A percentile compares a stretch with the other conserved stretches of the same genome.
Conservation (phyloP, 306 rosid species). For the Clitoria ternatea region DNA sequence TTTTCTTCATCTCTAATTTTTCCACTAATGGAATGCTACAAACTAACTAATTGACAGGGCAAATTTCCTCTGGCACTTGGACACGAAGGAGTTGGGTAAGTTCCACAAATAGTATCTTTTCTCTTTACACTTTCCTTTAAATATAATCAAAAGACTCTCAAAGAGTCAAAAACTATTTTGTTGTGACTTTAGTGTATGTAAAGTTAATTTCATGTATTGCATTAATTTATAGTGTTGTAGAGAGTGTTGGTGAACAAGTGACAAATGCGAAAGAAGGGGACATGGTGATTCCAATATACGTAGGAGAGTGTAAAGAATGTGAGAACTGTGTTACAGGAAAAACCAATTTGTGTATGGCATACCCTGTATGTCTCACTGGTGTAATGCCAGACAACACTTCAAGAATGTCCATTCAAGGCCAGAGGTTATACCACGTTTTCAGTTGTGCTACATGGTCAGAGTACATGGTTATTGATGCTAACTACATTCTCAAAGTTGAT, state of each 20-base stretch:
- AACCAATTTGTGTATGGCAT: constrained; percentile 22
- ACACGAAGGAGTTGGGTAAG: constrained; percentile 63
- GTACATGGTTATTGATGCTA: constrained; percentile 25
- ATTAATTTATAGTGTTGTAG: constrained; percentile 17
- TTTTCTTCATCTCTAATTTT: too few species aligned
- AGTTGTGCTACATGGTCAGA: constrained; percentile 34
- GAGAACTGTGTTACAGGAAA: constrained; percentile 26
- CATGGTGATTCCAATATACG: constrained; percentile 22
- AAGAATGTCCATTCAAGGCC: constrained; percentile 16
- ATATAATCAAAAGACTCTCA: too few species aligned
- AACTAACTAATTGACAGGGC: constrained; percentile 23
- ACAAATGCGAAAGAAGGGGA: constrained; percentile 31
- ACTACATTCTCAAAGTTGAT: constrained; percentile 28
- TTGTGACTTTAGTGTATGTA: background rate
- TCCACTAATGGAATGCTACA: background rate
- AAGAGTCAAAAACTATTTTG: too few species aligned
- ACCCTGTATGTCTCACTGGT: constrained; percentile 4
- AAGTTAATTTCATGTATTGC: background rate
- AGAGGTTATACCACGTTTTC: constrained; percentile 1
- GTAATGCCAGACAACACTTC: constrained; percentile 30
- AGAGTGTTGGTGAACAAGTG: constrained; percentile 27
- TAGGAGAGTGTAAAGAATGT: constrained; percentile 30
- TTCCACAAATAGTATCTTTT: background rate
- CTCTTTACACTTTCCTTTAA: background rate
- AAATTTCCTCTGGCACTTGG: constrained; percentile 47